These are phyloP conservation scores for Pseudogymnoascus sp. DNA, from an alignment of 2,329 filamentous ascomycete genomes.

Conservation along the genomic window DNA sequence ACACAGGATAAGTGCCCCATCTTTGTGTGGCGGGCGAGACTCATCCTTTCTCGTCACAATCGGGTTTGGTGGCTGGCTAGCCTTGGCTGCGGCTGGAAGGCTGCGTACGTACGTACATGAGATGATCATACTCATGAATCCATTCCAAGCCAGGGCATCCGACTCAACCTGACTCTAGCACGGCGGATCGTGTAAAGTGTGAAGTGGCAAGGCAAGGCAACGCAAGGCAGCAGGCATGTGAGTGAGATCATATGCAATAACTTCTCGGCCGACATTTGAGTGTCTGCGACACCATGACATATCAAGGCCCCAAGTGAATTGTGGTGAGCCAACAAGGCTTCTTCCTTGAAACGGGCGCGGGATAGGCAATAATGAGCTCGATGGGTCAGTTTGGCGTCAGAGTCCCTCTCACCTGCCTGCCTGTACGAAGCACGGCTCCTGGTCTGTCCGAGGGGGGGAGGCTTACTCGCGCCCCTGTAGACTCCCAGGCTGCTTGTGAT, in stretches of 20 bases:
- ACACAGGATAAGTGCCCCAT: conserved; percentile 4
- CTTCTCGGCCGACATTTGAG: neutral
- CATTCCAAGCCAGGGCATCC: conserved; percentile 2
- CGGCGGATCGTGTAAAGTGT: neutral
- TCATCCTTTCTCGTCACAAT: conserved; percentile 7
- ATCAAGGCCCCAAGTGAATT: conserved; percentile 1
- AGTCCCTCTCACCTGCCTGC: neutral
- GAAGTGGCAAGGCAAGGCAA: conserved; percentile 5
- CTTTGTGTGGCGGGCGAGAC: conserved; percentile 4
- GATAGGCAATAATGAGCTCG: neutral
- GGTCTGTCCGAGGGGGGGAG: neutral
- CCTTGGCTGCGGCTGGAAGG: conserved; percentile 2
- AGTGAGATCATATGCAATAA: conserved; percentile 3
- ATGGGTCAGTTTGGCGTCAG: neutral
- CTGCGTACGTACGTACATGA: neutral
- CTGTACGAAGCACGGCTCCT: neutral
- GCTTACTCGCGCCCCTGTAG: conserved; percentile 3
- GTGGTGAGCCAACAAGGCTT: conserved; percentile 4
- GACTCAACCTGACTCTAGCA: conserved; percentile 2
- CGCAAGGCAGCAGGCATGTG: conserved; percentile 2
- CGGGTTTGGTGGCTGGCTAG: conserved; percentile 5
- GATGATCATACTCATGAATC: conserved; percentile 7
- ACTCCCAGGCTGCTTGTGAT: neutral
- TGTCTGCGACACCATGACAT: conserved; percentile 6
- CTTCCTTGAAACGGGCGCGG: conserved; percentile 4